Evolutionary conservation across 108 stramenopile species (phyloP).

Genomic region (Nitzschia inconspicua): DNA sequence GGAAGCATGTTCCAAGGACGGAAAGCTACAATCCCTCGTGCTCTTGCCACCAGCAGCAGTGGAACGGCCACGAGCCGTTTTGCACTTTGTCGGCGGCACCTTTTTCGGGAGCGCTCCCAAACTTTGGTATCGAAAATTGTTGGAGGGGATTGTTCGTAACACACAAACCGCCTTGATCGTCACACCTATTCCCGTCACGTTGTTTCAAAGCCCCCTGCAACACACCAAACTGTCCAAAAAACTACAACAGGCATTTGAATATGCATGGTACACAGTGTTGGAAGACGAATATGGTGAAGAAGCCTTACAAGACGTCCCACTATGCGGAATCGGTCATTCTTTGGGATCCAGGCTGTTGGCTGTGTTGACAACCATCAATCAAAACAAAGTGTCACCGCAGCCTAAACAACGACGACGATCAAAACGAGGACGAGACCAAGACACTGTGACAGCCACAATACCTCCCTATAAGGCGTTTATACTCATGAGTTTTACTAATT

Average conservation of each 20-base stretch:
- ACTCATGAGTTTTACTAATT: slow-evolving; percentile 60
- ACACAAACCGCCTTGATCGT: slow-evolving; percentile 64
- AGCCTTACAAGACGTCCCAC: slow-evolving; percentile 38
- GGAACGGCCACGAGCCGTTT: slow-evolving; percentile 47
- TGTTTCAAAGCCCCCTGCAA: slow-evolving; percentile 61
- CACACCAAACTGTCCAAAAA: slow-evolving; percentile 51
- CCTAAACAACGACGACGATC: neutral
- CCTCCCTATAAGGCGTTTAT: slow-evolving; percentile 42
- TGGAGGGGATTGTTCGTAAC: slow-evolving; percentile 56
- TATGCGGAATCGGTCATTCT: slow-evolving; percentile 78
- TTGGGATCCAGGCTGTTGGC: slow-evolving; percentile 70
- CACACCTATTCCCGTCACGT: slow-evolving; percentile 66
- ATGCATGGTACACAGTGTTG: slow-evolving; percentile 61
- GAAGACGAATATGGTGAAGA: slow-evolving; percentile 75
- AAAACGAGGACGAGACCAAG: no score
- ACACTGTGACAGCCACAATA: neutral
- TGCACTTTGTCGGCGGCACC: slow-evolving; percentile 85
- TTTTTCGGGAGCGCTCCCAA: slow-evolving; percentile 72
- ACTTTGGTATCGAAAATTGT: slow-evolving; percentile 57
- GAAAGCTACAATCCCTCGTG: slow-evolving; percentile 33
- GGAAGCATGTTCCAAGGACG: slow-evolving; percentile 17
- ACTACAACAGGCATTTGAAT: slow-evolving; percentile 50
- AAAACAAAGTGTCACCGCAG: no score
- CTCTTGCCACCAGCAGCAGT: slow-evolving; percentile 61
- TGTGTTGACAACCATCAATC: slow-evolving; percentile 44